Percentiles rank a stretch among this genome's conserved stretches.
Conservation (phyloP, 2,329 filamentous ascomycete species). For the Hymenoscyphus fraxineus region DNA sequence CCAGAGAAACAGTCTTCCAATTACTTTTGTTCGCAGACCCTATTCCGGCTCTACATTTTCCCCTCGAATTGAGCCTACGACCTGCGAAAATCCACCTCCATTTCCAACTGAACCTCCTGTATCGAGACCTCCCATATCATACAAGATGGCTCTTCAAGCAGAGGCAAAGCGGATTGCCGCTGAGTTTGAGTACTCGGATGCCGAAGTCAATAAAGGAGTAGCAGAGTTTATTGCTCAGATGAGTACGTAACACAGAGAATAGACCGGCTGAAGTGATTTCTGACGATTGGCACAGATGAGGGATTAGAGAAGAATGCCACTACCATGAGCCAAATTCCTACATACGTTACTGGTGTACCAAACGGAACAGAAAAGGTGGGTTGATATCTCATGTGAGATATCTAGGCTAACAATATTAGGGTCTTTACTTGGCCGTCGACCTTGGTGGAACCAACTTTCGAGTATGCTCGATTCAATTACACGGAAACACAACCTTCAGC, state of each 20-base stretch:
- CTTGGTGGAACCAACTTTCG: conserved; percentile 98
- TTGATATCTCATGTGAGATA: neutral
- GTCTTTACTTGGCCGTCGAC: conserved; percentile 92
- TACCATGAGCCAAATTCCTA: conserved; percentile 91
- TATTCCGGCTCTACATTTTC: conserved; percentile 38
- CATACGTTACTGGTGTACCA: conserved; percentile 91
- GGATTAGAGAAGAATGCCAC: conserved; percentile 74
- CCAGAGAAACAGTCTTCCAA: conserved; percentile 24
- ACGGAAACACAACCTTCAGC: conserved; percentile 92
- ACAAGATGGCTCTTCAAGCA: conserved; percentile 59
- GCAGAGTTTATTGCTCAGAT: conserved; percentile 84
- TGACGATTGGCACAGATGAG: conserved; percentile 56
- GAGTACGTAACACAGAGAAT: conserved; percentile 47
- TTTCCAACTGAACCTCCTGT: conserved; percentile 53
- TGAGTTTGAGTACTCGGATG: conserved; percentile 80
- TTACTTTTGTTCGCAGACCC: conserved; percentile 34
- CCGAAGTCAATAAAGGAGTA: conserved; percentile 75
- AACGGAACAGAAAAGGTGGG: conserved; percentile 94
- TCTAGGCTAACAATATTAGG: conserved; percentile 42
- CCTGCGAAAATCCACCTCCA: conserved; percentile 53
- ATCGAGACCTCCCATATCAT: conserved; percentile 51
- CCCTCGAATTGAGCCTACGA: conserved; percentile 42
- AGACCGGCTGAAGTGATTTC: conserved; percentile 23
- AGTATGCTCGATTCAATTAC: conserved; percentile 90
- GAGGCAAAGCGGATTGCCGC: conserved; percentile 77